phyloP scores from a whole-genome alignment of 1,139 yeast genomes.

The Nematodospora anomalae region DNA sequence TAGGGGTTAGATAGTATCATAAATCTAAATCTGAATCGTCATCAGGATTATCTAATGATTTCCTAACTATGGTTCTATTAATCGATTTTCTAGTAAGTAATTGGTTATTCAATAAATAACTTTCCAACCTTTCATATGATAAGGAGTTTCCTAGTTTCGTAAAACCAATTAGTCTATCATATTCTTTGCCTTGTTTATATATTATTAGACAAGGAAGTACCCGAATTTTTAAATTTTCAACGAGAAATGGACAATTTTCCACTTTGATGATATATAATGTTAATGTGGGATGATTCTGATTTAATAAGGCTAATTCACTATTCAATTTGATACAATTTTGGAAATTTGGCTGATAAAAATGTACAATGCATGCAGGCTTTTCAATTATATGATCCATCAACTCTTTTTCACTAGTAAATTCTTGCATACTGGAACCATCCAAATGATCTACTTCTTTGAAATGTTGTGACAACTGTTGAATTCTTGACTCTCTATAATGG shows the following conservation, averaged over 20 bases:
- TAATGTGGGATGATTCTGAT: slow-evolving; percentile 58
- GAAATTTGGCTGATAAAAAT: slow-evolving; percentile 65
- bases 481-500: slow-evolving; percentile 48
- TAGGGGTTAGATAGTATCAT: slow-evolving; percentile 13
- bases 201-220: slow-evolving; percentile 71
- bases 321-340: slow-evolving; percentile 62
- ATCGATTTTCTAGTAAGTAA: slow-evolving; percentile 33
- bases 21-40: slow-evolving; percentile 37
- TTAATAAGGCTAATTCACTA: slow-evolving; percentile 37
- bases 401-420: slow-evolving; percentile 50
- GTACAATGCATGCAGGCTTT: slow-evolving; percentile 51
- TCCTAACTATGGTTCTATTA: slow-evolving; percentile 17
- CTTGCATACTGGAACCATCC: slow-evolving; percentile 44
- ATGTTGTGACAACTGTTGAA: slow-evolving; percentile 49
- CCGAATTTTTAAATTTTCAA: slow-evolving; percentile 57
- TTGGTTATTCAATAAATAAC: slow-evolving; percentile 26
- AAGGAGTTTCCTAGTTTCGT: slow-evolving; percentile 50
- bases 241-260: slow-evolving; percentile 68
- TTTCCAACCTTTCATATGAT: slow-evolving; percentile 46
- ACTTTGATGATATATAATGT: slow-evolving; percentile 62
- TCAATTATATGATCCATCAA: slow-evolving; percentile 53
- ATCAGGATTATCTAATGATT: slow-evolving; percentile 1
- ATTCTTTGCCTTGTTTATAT: slow-evolving; percentile 61
- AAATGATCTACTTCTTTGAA: slow-evolving; percentile 36
- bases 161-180: slow-evolving; percentile 64